phyloP scores from a whole-genome alignment of 2,329 filamentous ascomycete genomes.

The Geosmithia flava region DNA sequence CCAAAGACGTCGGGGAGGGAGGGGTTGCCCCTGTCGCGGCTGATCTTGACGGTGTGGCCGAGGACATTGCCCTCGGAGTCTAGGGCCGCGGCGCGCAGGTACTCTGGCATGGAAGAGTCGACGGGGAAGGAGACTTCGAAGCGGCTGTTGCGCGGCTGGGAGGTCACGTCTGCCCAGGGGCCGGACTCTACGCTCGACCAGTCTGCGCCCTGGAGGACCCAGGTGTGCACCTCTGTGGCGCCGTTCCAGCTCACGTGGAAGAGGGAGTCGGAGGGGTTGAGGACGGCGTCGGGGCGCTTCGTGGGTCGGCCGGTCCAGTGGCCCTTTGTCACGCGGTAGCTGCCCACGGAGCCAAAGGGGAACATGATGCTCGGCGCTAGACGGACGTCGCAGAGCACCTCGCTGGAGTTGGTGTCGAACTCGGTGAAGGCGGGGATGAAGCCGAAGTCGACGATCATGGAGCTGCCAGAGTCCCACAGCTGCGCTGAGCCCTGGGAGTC shows the following conservation, averaged over 20 bases:
- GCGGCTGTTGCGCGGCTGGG: not conserved
- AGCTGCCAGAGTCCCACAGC: slow-evolving; percentile 22
- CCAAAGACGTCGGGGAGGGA: not conserved
- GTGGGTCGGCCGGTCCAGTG: slow-evolving; percentile 36
- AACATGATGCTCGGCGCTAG: slow-evolving; percentile 21
- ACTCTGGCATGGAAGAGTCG: slow-evolving; percentile 1
- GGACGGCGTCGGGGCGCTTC: slow-evolving; percentile 9
- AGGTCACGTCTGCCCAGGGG: not conserved
- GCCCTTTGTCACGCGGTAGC: slow-evolving; percentile 41
- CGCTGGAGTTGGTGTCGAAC: slow-evolving; percentile 27
- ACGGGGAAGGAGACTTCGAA: slow-evolving; percentile 1
- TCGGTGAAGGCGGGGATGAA: slow-evolving; percentile 33
- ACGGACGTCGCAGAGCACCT: slow-evolving; percentile 39
- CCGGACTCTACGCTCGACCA: not conserved
- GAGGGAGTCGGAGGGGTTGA: slow-evolving; percentile 8
- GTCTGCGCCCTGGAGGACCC: slow-evolving; percentile 20
- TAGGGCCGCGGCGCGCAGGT: slow-evolving; percentile 1
- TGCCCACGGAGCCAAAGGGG: slow-evolving; percentile 25
- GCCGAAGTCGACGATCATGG: slow-evolving; percentile 43
- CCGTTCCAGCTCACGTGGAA: slow-evolving; percentile 43
- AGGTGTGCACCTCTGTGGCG: slow-evolving; percentile 29
- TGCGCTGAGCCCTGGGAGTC: slow-evolving; percentile 39
- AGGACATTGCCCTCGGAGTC: slow-evolving; percentile 1
- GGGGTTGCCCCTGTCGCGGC: not conserved
- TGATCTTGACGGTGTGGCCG: not conserved